These are phyloP conservation scores for Croton laevigatus DNA, from an alignment of 441 rosid species.

Conservation along the genomic window DNA sequence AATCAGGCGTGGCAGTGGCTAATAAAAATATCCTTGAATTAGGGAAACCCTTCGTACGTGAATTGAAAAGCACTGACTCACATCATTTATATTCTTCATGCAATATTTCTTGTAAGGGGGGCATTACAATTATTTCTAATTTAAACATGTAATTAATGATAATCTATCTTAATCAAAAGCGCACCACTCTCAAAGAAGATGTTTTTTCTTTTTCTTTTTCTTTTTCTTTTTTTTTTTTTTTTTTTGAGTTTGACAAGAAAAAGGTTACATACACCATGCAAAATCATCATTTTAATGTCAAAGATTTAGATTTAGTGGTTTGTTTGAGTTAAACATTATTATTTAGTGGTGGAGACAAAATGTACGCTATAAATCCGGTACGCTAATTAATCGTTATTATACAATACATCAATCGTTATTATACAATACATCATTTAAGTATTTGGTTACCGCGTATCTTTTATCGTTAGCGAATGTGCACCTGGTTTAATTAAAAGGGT, in stretches of 20 bases:
- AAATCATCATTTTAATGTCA: slow-evolving; percentile 24
- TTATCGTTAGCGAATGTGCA: too few species aligned
- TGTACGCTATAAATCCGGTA: too few species aligned
- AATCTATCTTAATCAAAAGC: not conserved
- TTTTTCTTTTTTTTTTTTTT: too few species aligned
- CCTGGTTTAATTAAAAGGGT: too few species aligned
- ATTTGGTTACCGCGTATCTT: too few species aligned
- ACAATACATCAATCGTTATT: too few species aligned
- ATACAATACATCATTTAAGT: too few species aligned
- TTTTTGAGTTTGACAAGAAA: slow-evolving; percentile 9
- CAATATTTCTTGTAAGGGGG: slow-evolving; percentile 37
- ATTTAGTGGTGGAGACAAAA: too few species aligned
- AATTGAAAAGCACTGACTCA: slow-evolving; percentile 41
- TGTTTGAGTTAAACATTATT: too few species aligned
- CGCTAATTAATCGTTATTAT: too few species aligned
- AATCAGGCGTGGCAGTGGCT: slow-evolving; percentile 71
- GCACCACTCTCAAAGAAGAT: slow-evolving; percentile 2
- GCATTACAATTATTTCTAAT: slow-evolving; percentile 32
- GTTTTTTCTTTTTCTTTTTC: too few species aligned
- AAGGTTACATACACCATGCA: slow-evolving; percentile 8
- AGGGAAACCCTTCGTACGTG: slow-evolving; percentile 40
- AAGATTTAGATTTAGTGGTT: not conserved
- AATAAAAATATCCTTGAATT: slow-evolving; percentile 53
- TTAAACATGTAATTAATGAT: not conserved
- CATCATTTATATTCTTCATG: slow-evolving; percentile 58